A percentile compares a stretch with the other conserved stretches of the same genome.
These are phyloP conservation scores for Corymbia citriodora DNA, from an alignment of 441 rosid species.

Conservation along the genomic window DNA sequence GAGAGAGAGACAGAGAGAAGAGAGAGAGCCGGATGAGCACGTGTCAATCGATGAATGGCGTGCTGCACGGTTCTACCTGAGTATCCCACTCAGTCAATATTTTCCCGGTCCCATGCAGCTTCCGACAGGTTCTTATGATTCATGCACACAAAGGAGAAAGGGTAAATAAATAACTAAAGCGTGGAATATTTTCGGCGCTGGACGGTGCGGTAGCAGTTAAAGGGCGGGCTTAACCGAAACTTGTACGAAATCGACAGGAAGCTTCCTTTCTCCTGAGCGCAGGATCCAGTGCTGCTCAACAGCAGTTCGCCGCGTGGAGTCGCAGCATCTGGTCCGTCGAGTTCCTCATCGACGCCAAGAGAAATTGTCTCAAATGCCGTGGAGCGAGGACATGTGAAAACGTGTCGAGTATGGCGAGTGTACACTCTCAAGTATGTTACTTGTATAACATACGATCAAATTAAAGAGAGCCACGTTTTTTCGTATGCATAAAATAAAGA, in stretches of 20 bases:
- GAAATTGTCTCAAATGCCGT: background rate
- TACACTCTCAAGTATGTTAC: background rate
- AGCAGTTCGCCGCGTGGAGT: no score
- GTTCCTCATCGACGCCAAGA: background rate
- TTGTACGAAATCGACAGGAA: background rate
- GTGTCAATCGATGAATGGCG: no score
- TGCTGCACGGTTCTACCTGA: no score
- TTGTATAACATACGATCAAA: background rate
- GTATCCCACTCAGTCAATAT: no score
- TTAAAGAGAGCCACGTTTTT: no score
- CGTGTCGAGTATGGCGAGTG: fast-evolving
- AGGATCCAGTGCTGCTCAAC: no score
- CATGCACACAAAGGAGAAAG: background rate
- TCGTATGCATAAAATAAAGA: background rate
- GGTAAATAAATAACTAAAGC: no score
- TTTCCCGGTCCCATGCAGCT: background rate
- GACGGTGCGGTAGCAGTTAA: no score
- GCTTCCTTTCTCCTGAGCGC: background rate
- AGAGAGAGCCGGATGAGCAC: no score
- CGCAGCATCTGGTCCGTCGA: background rate
- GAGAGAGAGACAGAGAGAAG: no score
- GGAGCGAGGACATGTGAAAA: background rate
- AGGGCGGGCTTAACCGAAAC: no score
- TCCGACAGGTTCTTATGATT: background rate
- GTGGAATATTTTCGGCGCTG: no score